A percentile compares a stretch with the other conserved stretches of the same genome.
Evolutionary conservation across 2,329 filamentous ascomycete genomes (phyloP).

Genomic region (Albifimbria verrucaria): DNA sequence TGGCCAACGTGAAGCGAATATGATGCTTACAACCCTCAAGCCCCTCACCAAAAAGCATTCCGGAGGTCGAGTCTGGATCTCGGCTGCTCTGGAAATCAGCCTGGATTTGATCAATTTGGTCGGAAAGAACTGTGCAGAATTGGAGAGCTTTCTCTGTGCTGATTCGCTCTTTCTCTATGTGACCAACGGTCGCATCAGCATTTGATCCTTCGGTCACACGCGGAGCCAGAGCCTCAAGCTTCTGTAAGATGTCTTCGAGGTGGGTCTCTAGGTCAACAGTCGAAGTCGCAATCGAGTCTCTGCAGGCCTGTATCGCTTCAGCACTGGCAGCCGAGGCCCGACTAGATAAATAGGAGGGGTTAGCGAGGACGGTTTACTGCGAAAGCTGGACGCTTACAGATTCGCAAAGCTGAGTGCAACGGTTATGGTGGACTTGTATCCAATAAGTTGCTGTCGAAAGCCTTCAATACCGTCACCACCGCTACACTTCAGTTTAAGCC

Average conservation of each 20-base stretch:
- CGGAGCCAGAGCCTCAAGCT: background rate
- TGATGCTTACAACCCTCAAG: conserved; percentile 1
- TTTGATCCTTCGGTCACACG: background rate
- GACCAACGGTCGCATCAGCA: background rate
- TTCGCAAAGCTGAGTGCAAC: background rate
- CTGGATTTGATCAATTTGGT: background rate
- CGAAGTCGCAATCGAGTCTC: conserved; percentile 1
- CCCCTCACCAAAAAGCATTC: background rate
- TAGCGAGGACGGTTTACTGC: background rate
- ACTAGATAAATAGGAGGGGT: background rate
- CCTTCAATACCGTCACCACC: background rate
- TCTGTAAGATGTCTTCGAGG: background rate
- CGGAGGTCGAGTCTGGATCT: background rate
- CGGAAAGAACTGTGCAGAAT: background rate
- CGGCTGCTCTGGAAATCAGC: background rate
- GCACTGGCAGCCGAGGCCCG: background rate
- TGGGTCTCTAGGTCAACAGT: background rate
- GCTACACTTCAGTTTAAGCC: background rate
- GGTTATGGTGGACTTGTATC: background rate
- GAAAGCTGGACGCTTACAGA: background rate
- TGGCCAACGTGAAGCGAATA: background rate
- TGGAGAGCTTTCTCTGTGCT: conserved; percentile 1
- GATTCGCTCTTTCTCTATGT: background rate
- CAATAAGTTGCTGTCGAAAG: background rate
- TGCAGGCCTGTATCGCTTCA: background rate